Percentiles rank a stretch among this genome's conserved stretches.
These are phyloP conservation scores for Candida insectalens DNA, from an alignment of 805 yeast genomes.

Conservation along the genomic window DNA sequence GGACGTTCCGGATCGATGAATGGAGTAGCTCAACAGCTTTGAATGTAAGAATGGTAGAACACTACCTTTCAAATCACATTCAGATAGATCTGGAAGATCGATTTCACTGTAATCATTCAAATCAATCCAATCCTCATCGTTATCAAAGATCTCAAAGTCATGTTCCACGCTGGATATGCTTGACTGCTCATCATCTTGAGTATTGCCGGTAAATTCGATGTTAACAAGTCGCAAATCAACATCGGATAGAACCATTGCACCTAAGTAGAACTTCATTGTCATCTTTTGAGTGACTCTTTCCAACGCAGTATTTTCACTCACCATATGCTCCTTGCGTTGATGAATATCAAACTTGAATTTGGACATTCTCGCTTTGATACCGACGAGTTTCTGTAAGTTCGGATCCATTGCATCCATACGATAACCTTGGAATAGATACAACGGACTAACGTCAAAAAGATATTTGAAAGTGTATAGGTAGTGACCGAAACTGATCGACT, in stretches of 20 bases:
- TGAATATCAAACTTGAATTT: constrained; percentile 52
- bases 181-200: constrained; percentile 1
- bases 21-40: constrained; percentile 63
- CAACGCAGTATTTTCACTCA: constrained; percentile 38
- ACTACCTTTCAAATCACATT: constrained; percentile 29
- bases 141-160: constrained; percentile 33
- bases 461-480: constrained; percentile 71
- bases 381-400: constrained; percentile 38
- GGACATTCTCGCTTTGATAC: constrained; percentile 54
- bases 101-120: constrained; percentile 52
- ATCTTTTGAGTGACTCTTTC: constrained; percentile 36
- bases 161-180: background rate
- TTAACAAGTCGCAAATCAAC: constrained; percentile 54
- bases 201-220: constrained; percentile 27
- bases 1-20: constrained; percentile 30
- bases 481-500: constrained; percentile 61
- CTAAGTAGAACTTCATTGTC: constrained; percentile 55
- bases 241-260: constrained; percentile 42
- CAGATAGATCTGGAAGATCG: constrained; percentile 29
- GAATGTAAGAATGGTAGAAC: constrained; percentile 59
- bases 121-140: constrained; percentile 55
- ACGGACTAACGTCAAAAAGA: constrained; percentile 59
- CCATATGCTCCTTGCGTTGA: constrained; percentile 40
- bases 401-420: constrained; percentile 37
- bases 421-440: constrained; percentile 64